Base-by-base conservation (phyloP, 768 basidiomycete species). In the Lactifluus rugatus region DNA sequence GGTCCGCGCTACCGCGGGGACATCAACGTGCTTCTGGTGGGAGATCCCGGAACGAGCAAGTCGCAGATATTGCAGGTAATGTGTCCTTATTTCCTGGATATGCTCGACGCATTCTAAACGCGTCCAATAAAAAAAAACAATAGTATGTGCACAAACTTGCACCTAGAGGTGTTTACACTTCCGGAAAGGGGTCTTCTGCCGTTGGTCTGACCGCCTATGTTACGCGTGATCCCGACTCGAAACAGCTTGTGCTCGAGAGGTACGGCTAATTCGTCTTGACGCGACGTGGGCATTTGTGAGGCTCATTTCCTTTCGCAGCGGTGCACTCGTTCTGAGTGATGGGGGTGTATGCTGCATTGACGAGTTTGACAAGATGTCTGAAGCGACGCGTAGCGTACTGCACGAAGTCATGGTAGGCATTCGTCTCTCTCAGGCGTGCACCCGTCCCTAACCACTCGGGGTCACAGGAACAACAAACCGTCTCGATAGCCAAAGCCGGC, bases 351-450 rank as follows among this genome's bases (percentile, higher is more conserved):
- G 93, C 69, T 98, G 95, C 68, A 98, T 98, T 64, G 95, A 98
- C 65, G 95, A 98, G 72, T 98, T 99, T 65, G 96, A 99, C 74
- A 99, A 99, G 72, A 99, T 99, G 96, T 93, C 94, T 36, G 87
- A 97, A 60, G 83, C 90, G 5, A 98, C 96, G 45, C 85, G 96
- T 48, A 97, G 96, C 68, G 95, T 98, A 9, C 81, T 99, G 46
- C 96, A 99, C 72, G 95, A 98, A 82, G 94, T 96, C 16, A 98
- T 98, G 95, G 90, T 91, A 63, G 53, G 78, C 1, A 32, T 25
- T 0, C 28, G 1, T 39, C 16, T 28, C 16, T 37, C n/a, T 3
- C 19, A 34, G 4, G 7, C 13, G 23, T 21, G 13, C 9, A 31
- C 10, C 9, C 10, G 25, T 26, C 16, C 25, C 56, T 57, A 14